Base-by-base conservation (phyloP, 768 basidiomycete genomes). In the Hygrophorus russula region DNA sequence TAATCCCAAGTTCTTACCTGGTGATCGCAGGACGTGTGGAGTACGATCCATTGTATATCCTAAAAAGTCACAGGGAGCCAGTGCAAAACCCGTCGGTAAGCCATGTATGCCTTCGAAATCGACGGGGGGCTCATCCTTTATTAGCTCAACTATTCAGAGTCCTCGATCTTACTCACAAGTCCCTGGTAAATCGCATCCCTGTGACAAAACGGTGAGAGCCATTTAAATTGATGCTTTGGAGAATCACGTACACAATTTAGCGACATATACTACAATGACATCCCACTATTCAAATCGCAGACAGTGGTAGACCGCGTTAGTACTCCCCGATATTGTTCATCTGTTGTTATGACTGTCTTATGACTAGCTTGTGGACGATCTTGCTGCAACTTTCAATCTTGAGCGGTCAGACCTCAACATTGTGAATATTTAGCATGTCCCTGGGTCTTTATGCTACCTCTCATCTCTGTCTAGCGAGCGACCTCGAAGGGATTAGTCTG, bases 261-360 rank as follows among this genome's bases (percentile, higher is more conserved):
- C 11, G 91, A 94, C 59, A 72, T 94, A 12, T 97, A 75, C 61
- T 97, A 98, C 62, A 78, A 78, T 49, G 88, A 94, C 46, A 82
- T 90, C 1, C 49, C 59, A 0, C 63, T 96, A 4, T 98, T 94
- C 63, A 77, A 69, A 47, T 74, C 66, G 5, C 93, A 98, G 57
- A 60, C 64, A n/a, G 70, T 72, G 0, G 90, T 94, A 1, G 87
- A 97, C 59, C 68, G 69, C 47, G 92, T 88, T 49, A 39, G 66
- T 52, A 12, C 32, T 35, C 44, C 18, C 27, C 7, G 13, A 34
- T 31, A 30, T 14, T 12, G 19, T 14, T 33, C 33, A 14, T 29
- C 36, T 29, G 20, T 9, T 36, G 18, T 28, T 13, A 28, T 14
- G 5, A 27, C 31, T 2, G 41, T 41, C 47, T 27, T 18, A 34